phyloP scores from a whole-genome alignment of 192 early-diverging fungal genomes.

The Coemansia reversa region DNA sequence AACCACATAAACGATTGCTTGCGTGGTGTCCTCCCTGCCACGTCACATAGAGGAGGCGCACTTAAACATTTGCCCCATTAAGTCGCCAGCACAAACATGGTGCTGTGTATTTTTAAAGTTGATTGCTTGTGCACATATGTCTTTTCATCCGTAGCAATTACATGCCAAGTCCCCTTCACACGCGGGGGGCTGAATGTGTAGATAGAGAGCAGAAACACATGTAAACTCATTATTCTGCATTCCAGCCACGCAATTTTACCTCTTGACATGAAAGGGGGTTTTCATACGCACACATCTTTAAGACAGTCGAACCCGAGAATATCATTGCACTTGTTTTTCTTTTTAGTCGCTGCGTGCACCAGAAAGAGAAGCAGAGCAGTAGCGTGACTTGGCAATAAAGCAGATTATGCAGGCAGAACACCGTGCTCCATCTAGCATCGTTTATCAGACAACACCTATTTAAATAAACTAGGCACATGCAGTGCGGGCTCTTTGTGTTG shows the following conservation, averaged over 20 bases:
- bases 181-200: constrained; percentile 15
- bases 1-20: no score
- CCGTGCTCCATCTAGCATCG: neutral
- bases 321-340: constrained; percentile 13
- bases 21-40: no score
- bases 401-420: constrained; percentile 24
- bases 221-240: constrained; percentile 17
- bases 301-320: neutral
- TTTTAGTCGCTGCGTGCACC: constrained; percentile 2
- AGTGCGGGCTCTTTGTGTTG: neutral
- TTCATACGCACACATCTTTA: constrained; percentile 7
- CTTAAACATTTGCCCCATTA: no score
- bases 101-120: no score
- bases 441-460: constrained; percentile 15
- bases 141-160: constrained; percentile 1
- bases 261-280: neutral
- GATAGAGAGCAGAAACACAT: constrained; percentile 9
- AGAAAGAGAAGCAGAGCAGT: constrained; percentile 2
- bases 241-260: neutral
- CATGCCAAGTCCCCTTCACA: neutral
- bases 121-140: no score
- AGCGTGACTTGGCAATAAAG: constrained; percentile 33
- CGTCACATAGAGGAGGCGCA: no score
- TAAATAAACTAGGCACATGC: neutral
- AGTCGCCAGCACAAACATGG: no score